Conservation (phyloP, 768 basidiomycete genomes). For the Serpula lacrymans region DNA sequence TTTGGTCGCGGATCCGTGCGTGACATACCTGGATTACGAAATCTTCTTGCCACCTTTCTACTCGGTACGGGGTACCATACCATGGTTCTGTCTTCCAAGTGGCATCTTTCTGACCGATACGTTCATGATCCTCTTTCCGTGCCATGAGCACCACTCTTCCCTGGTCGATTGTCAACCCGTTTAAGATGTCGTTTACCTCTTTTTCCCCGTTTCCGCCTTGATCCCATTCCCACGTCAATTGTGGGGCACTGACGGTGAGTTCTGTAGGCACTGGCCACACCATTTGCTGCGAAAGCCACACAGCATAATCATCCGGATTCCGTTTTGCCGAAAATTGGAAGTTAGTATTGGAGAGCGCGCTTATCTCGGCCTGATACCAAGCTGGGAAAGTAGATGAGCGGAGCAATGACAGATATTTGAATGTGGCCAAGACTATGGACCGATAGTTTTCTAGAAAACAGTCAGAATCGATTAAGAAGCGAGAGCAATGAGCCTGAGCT, state of each 20-base stretch:
- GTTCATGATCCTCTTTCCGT: slow-evolving; percentile 57
- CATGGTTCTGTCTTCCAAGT: slow-evolving; percentile 81
- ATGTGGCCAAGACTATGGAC: slow-evolving; percentile 61
- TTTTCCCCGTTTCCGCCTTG: slow-evolving; percentile 40
- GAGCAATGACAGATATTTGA: slow-evolving; percentile 76
- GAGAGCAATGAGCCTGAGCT: slow-evolving; percentile 31
- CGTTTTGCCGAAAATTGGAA: slow-evolving; percentile 89
- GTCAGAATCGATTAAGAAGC: slow-evolving; percentile 7
- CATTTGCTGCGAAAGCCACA: slow-evolving; percentile 72
- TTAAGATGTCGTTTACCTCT: slow-evolving; percentile 61
- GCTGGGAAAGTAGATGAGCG: slow-evolving; percentile 55
- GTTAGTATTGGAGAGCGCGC: slow-evolving; percentile 62
- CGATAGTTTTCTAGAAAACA: slow-evolving; percentile 64
- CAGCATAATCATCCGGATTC: slow-evolving; percentile 75
- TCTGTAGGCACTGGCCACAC: slow-evolving; percentile 80
- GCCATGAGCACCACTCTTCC: slow-evolving; percentile 77
- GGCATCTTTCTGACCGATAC: slow-evolving; percentile 46
- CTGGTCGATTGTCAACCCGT: slow-evolving; percentile 52
- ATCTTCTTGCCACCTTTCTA: slow-evolving; percentile 63
- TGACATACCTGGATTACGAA: slow-evolving; percentile 53
- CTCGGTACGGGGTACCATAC: slow-evolving; percentile 86
- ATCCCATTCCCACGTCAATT: slow-evolving; percentile 74
- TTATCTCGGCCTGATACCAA: slow-evolving; percentile 77
- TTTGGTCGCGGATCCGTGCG: background rate
- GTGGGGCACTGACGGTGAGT: slow-evolving; percentile 66